phyloP scores from a whole-genome alignment of 2,329 filamentous ascomycete species.

The Epichloe glyceriae region DNA sequence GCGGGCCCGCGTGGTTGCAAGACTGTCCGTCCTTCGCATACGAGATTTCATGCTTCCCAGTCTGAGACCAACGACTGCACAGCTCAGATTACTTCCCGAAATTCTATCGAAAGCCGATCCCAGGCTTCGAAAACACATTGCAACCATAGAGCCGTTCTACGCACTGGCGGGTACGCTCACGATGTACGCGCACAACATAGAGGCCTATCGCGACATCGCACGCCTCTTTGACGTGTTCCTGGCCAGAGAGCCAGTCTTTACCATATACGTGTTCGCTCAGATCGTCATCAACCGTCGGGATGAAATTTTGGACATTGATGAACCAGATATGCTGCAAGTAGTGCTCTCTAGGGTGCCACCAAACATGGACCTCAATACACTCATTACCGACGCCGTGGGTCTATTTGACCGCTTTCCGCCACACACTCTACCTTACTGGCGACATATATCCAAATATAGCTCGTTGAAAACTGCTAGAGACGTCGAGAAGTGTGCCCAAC shows the following conservation, averaged over 20 bases:
- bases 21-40: constrained; percentile 81
- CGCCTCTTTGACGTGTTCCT: constrained; percentile 87
- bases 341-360: constrained; percentile 77
- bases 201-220: constrained; percentile 77
- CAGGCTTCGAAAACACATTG: constrained; percentile 60
- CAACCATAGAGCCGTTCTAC: constrained; percentile 73
- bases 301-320: constrained; percentile 83
- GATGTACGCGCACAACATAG: constrained; percentile 92
- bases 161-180: constrained; percentile 88
- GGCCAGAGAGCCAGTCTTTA: constrained; percentile 74
- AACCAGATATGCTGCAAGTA: constrained; percentile 85
- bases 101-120: constrained; percentile 64
- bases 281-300: constrained; percentile 69
- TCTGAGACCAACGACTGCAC: constrained; percentile 65
- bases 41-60: constrained; percentile 95
- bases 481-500: constrained; percentile 31
- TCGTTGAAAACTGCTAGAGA: constrained; percentile 72
- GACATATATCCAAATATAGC: constrained; percentile 57
- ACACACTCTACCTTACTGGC: constrained; percentile 58
- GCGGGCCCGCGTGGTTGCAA: constrained; percentile 53
- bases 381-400: constrained; percentile 52
- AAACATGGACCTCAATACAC: constrained; percentile 64
- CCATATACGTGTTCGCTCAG: constrained; percentile 82
- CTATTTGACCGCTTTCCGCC: constrained; percentile 61
- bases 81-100: constrained; percentile 77